A percentile compares a stretch with the other conserved stretches of the same genome.
Evolutionary conservation across 2,329 filamentous ascomycete genomes (phyloP).

Genomic region (Fusarium pilosicola): DNA sequence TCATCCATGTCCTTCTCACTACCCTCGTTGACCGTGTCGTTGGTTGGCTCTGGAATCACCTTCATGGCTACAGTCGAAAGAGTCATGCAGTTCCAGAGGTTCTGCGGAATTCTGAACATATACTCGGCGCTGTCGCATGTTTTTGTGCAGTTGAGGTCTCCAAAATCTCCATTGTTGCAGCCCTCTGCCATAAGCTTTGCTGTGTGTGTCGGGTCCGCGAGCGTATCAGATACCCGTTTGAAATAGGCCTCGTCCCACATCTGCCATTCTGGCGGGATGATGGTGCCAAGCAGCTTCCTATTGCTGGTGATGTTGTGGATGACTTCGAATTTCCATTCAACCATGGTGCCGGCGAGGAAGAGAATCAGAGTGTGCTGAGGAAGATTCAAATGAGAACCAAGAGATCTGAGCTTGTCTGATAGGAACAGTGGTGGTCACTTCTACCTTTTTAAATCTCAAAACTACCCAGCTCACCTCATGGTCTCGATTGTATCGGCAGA

Average conservation of each 20-base stretch:
- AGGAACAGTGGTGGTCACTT: background rate
- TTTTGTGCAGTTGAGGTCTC: background rate
- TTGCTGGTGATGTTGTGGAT: background rate
- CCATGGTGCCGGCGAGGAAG: background rate
- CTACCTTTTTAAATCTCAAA: background rate
- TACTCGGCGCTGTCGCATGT: background rate
- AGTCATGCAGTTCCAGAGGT: background rate
- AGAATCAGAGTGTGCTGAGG: background rate
- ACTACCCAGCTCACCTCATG: background rate
- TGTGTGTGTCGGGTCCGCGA: background rate
- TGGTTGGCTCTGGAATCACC: background rate
- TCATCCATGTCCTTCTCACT: background rate
- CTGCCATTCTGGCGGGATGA: background rate
- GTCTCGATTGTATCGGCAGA: background rate
- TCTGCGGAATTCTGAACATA: background rate
- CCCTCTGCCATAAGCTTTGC: background rate
- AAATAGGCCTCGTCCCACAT: background rate
- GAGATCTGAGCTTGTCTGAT: background rate
- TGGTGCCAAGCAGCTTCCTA: background rate
- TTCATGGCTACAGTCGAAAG: background rate
- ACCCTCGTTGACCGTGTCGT: background rate
- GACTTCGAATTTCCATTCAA: background rate
- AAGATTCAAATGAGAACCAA: background rate
- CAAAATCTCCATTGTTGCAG: accelerated
- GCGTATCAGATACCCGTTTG: background rate